A percentile compares a stretch with the other conserved stretches of the same genome.
phyloP scores from a whole-genome alignment of 495 filamentous ascomycete species.

The Beverwykella pulmonaria region DNA sequence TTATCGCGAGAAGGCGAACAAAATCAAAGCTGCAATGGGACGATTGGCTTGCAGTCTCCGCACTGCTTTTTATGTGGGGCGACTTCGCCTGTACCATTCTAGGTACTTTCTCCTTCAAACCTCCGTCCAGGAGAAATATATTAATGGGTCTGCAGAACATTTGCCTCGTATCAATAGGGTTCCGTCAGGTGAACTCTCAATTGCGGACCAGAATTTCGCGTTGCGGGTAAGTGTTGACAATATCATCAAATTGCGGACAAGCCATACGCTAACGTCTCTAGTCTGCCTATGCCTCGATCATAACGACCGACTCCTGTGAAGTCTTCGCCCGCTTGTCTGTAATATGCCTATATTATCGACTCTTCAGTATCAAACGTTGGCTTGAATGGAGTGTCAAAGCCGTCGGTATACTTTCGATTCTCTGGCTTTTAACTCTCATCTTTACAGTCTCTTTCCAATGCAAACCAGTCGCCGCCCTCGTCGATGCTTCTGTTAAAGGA shows the following conservation, averaged over 20 bases:
- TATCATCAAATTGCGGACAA: background rate
- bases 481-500: constrained; percentile 1
- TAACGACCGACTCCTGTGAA: background rate
- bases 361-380: constrained; percentile 5
- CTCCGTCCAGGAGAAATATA: background rate
- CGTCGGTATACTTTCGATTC: background rate
- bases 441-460: background rate
- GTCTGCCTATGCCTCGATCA: too few relatives aligned
- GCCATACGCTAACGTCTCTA: background rate
- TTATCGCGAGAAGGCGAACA: background rate
- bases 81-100: constrained; percentile 5
- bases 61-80: constrained; percentile 11
- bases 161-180: background rate
- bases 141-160: background rate
- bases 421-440: background rate
- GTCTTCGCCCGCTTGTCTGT: background rate
- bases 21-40: constrained; percentile 1
- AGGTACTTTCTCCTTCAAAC: background rate
- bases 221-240: constrained; percentile 1
- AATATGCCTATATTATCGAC: constrained; percentile 7
- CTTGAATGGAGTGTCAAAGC: background rate
- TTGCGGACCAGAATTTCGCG: constrained; percentile 1
- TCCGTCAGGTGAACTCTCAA: background rate
- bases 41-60: background rate
- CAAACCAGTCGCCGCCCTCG: background rate